Conservation (phyloP, 805 yeast species). For the Kodamaea laetipori region DNA sequence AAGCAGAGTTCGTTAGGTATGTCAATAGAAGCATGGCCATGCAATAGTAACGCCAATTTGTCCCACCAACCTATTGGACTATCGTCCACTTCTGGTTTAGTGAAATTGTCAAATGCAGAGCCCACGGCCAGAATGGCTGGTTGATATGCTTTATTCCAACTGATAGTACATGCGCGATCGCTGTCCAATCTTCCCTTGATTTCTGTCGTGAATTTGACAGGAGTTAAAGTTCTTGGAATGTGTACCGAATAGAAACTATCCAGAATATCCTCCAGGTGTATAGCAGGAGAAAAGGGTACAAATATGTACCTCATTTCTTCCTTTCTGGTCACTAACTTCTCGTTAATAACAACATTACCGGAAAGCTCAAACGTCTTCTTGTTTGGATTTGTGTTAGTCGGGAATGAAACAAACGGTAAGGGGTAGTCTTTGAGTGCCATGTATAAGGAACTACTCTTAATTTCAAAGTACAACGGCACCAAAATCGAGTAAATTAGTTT, state of each 20-base stretch:
- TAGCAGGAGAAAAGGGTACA: slow-evolving; percentile 61
- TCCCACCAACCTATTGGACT: slow-evolving; percentile 53
- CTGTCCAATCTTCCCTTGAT: slow-evolving; percentile 49
- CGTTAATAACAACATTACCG: slow-evolving; percentile 59
- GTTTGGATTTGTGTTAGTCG: slow-evolving; percentile 27
- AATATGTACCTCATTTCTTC: slow-evolving; percentile 51
- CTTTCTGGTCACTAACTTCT: slow-evolving; percentile 47
- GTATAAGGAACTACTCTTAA: slow-evolving; percentile 46
- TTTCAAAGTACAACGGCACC: slow-evolving; percentile 49
- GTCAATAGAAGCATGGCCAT: slow-evolving; percentile 52
- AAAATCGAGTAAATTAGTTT: slow-evolving; percentile 55
- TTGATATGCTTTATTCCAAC: slow-evolving; percentile 67
- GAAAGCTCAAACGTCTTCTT: slow-evolving; percentile 31
- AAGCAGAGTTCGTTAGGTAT: slow-evolving; percentile 57
- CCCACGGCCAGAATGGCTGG: slow-evolving; percentile 58
- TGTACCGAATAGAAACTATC: slow-evolving; percentile 60
- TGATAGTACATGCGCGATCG: slow-evolving; percentile 49
- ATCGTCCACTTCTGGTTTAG: slow-evolving; percentile 48
- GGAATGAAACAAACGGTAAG: slow-evolving; percentile 57
- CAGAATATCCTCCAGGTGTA: slow-evolving; percentile 24
- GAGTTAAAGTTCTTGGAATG: slow-evolving; percentile 63
- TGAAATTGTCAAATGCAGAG: slow-evolving; percentile 44
- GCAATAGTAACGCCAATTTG: slow-evolving; percentile 55
- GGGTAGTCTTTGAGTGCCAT: slow-evolving; percentile 57
- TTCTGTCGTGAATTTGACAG: slow-evolving; percentile 58